phyloP scores from a whole-genome alignment of 805 yeast genomes.

The Wickerhamiella shivajii region DNA sequence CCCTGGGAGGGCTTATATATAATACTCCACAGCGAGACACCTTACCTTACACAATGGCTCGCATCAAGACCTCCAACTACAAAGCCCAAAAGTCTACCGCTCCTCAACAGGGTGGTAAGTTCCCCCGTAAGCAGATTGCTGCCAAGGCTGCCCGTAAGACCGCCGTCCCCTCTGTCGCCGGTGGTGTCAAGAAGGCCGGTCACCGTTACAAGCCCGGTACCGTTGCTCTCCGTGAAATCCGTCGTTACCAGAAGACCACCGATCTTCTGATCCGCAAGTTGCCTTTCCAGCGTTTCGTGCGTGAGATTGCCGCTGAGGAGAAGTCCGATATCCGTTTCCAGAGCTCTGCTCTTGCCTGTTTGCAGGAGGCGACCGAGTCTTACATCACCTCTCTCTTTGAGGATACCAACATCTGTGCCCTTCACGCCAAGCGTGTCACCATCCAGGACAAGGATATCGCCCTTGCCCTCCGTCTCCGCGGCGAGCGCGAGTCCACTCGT shows the following conservation, averaged over 20 bases:
- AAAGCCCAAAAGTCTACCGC: too few relatives aligned
- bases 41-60: too few relatives aligned
- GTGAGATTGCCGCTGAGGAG: constrained; percentile 78
- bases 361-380: constrained; percentile 83
- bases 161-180: constrained; percentile 59
- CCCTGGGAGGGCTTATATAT: too few relatives aligned
- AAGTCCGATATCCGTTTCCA: constrained; percentile 52
- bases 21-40: too few relatives aligned
- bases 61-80: too few relatives aligned
- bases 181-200: constrained; percentile 82
- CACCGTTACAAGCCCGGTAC: constrained; percentile 95
- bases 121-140: constrained; percentile 84
- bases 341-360: constrained; percentile 79
- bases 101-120: constrained; percentile 93
- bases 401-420: constrained; percentile 84
- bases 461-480: constrained; percentile 85
- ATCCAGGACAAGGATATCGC: constrained; percentile 85
- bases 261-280: constrained; percentile 77
- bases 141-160: constrained; percentile 86
- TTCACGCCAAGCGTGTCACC: constrained; percentile 88
- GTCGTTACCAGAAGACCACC: constrained; percentile 84
- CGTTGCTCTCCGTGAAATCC: constrained; percentile 81
- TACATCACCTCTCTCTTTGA: constrained; percentile 74
- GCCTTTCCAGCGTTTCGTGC: constrained; percentile 82
- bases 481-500: constrained; percentile 56